These are phyloP conservation scores for Spongispora temasekensis DNA, from an alignment of 1,284 basidiomycete species.

Conservation along the genomic window DNA sequence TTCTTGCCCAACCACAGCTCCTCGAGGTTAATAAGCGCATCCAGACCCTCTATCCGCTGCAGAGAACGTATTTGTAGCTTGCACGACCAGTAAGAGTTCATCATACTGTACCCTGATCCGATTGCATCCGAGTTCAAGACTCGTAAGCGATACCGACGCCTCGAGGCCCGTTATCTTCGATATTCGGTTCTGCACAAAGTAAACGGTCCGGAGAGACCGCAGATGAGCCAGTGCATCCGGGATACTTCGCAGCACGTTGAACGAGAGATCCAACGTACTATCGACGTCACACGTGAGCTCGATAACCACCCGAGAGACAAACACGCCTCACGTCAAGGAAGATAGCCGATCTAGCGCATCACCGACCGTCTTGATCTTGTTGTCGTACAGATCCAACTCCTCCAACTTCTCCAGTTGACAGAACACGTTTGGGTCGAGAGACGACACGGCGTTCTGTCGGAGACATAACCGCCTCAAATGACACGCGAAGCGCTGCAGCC, in stretches of 20 bases:
- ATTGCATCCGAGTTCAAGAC: slow-evolving; percentile 94
- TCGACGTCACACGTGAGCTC: slow-evolving; percentile 4
- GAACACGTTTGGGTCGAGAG: slow-evolving; percentile 71
- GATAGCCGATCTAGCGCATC: slow-evolving; percentile 62
- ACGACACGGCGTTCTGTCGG: slow-evolving; percentile 84
- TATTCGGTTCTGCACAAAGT: slow-evolving; percentile 97
- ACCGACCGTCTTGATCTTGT: slow-evolving; percentile 79
- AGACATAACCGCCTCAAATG: slow-evolving; percentile 81
- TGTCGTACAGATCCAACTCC: slow-evolving; percentile 96
- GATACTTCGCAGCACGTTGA: slow-evolving; percentile 82
- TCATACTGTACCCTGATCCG: slow-evolving; percentile 71
- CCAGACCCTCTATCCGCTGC: slow-evolving; percentile 87
- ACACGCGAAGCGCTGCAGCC: slow-evolving; percentile 69
- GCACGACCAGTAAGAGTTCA: slow-evolving; percentile 7
- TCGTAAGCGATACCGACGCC: slow-evolving; percentile 64
- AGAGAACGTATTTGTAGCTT: not conserved
- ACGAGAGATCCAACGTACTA: slow-evolving; percentile 90
- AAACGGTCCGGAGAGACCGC: slow-evolving; percentile 73
- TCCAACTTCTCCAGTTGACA: slow-evolving; percentile 69
- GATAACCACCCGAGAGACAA: not conserved
- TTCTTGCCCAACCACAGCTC: slow-evolving; percentile 99
- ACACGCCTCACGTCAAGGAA: slow-evolving; percentile 60
- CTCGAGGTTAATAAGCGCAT: slow-evolving; percentile 80
- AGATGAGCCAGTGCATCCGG: slow-evolving; percentile 66
- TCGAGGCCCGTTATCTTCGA: slow-evolving; percentile 71